Evolutionary conservation across 805 yeast species (phyloP).

Genomic region (Yarrowia osloensis): DNA sequence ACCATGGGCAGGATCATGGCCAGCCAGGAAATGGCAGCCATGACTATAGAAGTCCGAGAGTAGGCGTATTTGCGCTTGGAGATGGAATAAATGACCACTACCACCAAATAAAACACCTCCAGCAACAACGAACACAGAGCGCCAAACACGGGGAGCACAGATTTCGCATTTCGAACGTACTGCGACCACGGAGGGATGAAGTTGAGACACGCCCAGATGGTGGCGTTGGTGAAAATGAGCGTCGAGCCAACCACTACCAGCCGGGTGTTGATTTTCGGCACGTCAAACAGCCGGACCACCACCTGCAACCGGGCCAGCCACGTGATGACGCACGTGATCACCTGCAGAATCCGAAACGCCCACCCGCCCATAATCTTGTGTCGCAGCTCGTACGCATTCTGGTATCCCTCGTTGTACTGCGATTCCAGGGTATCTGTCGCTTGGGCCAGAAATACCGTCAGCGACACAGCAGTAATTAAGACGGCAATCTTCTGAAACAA

Average conservation of each 20-base stretch:
- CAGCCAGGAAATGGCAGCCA: conserved; percentile 50
- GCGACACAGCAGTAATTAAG: conserved; percentile 55
- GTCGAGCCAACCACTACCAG: conserved; percentile 43
- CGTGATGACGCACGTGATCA: conserved; percentile 49
- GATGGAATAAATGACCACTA: conserved; percentile 46
- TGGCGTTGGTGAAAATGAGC: conserved; percentile 41
- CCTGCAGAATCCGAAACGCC: conserved; percentile 46
- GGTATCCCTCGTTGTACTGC: conserved; percentile 57
- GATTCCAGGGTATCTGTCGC: conserved; percentile 50
- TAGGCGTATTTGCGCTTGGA: conserved; percentile 50
- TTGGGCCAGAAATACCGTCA: conserved; percentile 54
- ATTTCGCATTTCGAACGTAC: conserved; percentile 34
- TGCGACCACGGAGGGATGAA: conserved; percentile 33
- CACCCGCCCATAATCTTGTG: conserved; percentile 45
- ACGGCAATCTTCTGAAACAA: conserved; percentile 58
- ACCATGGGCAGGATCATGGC: conserved; percentile 46
- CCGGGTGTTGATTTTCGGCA: conserved; percentile 42
- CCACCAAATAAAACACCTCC: conserved; percentile 42
- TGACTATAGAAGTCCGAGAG: conserved; percentile 50
- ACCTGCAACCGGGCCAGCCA: conserved; percentile 61
- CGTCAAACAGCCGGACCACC: conserved; percentile 45
- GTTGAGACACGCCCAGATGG: conserved; percentile 37
- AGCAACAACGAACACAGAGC: conserved; percentile 35
- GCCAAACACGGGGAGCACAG: conserved; percentile 42
- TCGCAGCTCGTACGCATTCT: conserved; percentile 52